Base-by-base conservation (phyloP, 345 rosid species). In the Clausena lansium region DNA sequence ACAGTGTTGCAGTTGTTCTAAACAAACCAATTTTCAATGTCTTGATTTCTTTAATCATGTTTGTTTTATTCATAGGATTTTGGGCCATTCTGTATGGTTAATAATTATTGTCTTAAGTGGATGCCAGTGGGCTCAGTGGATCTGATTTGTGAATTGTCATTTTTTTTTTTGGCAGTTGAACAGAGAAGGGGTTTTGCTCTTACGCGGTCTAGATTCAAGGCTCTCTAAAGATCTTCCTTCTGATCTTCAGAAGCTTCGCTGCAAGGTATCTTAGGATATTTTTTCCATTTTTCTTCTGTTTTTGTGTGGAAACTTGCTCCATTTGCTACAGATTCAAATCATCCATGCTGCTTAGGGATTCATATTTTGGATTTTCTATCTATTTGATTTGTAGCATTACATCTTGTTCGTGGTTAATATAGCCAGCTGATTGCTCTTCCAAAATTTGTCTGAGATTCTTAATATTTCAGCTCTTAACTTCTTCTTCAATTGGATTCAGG, bases 181-280 rank as follows among this genome's bases (percentile, higher is more conserved):
- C 22, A 87, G 89, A 76, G 98, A 94, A 25, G 97, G 99, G 13
- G 97, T 97, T 76, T 70, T 97, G 84, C 98, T 97, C 64, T 80
- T 94, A 78, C 89, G 95, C 30, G 93, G 99, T 78, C 72, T 97
- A 54, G 99, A 97, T 85, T 97, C 99, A 22, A 88, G 98, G 87
- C 91, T 97, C 39, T 93, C 99, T 63, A 92, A 91, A 80, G 97
- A 96, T 81, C 90, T 96, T 76, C 95, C 98, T 33, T 83, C 94
- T 32, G 98, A 96, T 88, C 95, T 94, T 80, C 99, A 92, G 86
- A 94, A 93, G 82, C 92, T 94, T 17, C 92, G 95, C 38, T 96
- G 99, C 88, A 96, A 96, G 95, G 99, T 94, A 82, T 35, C 64
- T 0, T 28, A 24, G 52, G 47, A 36, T 58, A 15, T 4, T 52